Evolutionary conservation across 306 rosid genomes (phyloP), one percentile per base, ranked within the genome.

Genomic region (Castanea sativa): DNA sequence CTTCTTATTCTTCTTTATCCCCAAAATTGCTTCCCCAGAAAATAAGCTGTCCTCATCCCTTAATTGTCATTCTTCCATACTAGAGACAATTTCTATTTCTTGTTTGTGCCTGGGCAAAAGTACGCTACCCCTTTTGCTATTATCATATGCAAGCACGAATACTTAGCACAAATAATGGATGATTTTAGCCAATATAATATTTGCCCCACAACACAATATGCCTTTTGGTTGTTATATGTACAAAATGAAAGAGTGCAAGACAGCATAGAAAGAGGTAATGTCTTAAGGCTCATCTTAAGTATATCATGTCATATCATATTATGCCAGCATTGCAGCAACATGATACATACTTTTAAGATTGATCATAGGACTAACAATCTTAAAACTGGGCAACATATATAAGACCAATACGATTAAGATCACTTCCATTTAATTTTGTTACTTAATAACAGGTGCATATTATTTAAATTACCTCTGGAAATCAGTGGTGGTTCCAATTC

Each of bases 381-480:
- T 64, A 64, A 5, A 15, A 35, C 16, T 15, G 15, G 30, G 38
- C 12, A 11, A 59, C 38, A 38, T 38, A 38, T 7, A 38, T 38
- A 38, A 38, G 10, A 38, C 7, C 43, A 38, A 38, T 6, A 21
- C 23, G 23, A 21, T 21, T 21, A 15, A 4, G 53, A 49, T 27
- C 19, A 51, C 2, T 63, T 52, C 59, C 45, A 30, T 60, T 30
- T 45, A 52, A 43, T 20, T 49, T 6, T 1, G 9, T 10, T 55
- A 32, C 72, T 9, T 74, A 12, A 52, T 16, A 38, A 38, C 5
- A 25, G 6, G 52, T 70, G 76, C 18, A 23, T 19, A 71, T 2
- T 14, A 53, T 35, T 21, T 74, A 55, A 41, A 52, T 69, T 90
- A 94, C 98, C 97, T 92, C 79, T 45, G 89, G 56, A 78, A 64